Evolutionary conservation across 176 grass and related monocot genomes (phyloP).

Genomic region (Cymbopogon citratus): DNA sequence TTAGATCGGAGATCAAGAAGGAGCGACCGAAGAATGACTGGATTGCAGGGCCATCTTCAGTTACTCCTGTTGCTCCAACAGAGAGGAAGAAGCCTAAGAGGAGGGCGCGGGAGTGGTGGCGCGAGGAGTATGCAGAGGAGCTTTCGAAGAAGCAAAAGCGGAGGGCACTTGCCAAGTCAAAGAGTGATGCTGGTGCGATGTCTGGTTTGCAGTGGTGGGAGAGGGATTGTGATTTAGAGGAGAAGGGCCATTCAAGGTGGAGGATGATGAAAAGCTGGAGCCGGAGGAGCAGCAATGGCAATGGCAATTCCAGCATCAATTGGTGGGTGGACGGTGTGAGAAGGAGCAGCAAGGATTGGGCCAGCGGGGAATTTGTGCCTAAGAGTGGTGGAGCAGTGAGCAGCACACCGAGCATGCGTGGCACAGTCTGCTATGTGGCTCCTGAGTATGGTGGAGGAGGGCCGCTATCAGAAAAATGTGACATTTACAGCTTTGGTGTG

Average conservation of each 20-base stretch:
- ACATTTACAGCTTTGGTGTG: constrained; percentile 95
- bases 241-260: constrained; percentile 54
- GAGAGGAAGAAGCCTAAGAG: constrained; percentile 56
- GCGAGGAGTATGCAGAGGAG: constrained; percentile 92
- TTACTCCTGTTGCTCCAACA: constrained; percentile 27
- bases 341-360: constrained; percentile 52
- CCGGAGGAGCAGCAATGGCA: constrained; percentile 50
- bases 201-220: constrained; percentile 67
- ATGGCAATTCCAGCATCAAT: constrained; percentile 29
- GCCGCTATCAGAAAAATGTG: constrained; percentile 87
- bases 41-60: constrained; percentile 38
- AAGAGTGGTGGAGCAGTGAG: constrained; percentile 74
- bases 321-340: constrained; percentile 64
- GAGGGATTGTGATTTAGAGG: constrained; percentile 57
- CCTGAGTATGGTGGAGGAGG: constrained; percentile 78
- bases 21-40: constrained; percentile 82
- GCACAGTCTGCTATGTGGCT: constrained; percentile 94
- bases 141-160: constrained; percentile 79
- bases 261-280: constrained; percentile 75
- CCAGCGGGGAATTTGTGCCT: constrained; percentile 58
- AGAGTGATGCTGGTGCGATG: constrained; percentile 36
- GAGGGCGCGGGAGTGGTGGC: constrained; percentile 81
- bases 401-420: constrained; percentile 96
- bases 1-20: constrained; percentile 93
- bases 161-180: constrained; percentile 50